phyloP scores from a whole-genome alignment of 2,329 filamentous ascomycete species.

The Nigrospora sphaerica region DNA sequence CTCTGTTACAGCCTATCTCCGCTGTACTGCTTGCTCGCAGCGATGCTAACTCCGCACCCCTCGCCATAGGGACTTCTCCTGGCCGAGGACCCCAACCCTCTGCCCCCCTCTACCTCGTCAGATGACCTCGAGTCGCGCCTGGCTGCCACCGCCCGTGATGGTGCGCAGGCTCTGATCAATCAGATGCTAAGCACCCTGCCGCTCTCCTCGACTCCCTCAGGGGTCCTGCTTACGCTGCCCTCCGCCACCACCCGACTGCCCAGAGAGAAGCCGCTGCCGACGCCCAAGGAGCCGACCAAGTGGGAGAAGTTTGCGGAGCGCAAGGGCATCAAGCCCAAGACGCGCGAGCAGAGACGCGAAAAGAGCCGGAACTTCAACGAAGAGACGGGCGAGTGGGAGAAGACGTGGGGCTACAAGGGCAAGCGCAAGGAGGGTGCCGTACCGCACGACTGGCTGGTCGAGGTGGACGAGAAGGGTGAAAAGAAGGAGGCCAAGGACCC shows the following conservation, averaged over 20 bases:
- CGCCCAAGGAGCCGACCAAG: constrained; percentile 75
- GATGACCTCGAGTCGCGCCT: constrained; percentile 59
- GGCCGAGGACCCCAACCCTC: constrained; percentile 72
- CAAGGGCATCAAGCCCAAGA: constrained; percentile 92
- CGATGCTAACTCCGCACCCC: no score
- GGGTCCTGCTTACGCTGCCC: constrained; percentile 77
- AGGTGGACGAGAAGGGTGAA: constrained; percentile 70
- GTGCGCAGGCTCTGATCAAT: constrained; percentile 84
- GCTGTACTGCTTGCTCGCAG: no score
- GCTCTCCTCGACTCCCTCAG: constrained; percentile 59
- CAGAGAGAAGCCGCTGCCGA: constrained; percentile 85
- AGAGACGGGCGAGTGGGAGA: constrained; percentile 77
- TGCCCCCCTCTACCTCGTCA: constrained; percentile 20
- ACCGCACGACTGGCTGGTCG: constrained; percentile 80
- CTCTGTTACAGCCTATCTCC: no score
- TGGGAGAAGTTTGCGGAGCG: constrained; percentile 96
- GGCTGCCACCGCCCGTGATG: constrained; percentile 71
- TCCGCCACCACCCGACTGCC: constrained; percentile 63
- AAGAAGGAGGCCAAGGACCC: constrained; percentile 39
- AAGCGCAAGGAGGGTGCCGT: constrained; percentile 69
- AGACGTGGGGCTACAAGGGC: constrained; percentile 91
- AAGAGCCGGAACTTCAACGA: constrained; percentile 81
- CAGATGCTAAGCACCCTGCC: constrained; percentile 87
- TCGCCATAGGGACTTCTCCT: constrained; percentile 11
- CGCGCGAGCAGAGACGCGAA: constrained; percentile 60